A percentile compares a stretch with the other conserved stretches of the same genome.
phyloP scores from a whole-genome alignment of 2,329 filamentous ascomycete genomes.

The Fusarium sp. region DNA sequence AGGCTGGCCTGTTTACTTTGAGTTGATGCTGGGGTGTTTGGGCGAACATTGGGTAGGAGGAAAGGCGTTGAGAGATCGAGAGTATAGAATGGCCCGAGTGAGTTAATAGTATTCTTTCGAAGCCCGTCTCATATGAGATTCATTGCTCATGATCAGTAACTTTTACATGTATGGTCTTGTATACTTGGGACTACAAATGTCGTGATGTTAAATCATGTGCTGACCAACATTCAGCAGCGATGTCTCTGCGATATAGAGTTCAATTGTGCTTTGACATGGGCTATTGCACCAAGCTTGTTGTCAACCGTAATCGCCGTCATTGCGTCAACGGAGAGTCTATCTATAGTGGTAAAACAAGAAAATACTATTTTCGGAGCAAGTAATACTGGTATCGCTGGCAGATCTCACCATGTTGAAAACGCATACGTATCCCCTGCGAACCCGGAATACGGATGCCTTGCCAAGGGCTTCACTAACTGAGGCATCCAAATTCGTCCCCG shows the following conservation, averaged over 20 bases:
- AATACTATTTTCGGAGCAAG: neutral
- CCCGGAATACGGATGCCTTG: conserved; percentile 48
- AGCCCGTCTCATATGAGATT: too few relatives aligned
- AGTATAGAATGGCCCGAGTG: neutral
- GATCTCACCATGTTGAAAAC: conserved; percentile 4
- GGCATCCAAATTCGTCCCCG: conserved; percentile 34
- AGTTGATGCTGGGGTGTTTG: neutral
- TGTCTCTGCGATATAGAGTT: too few relatives aligned
- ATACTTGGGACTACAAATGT: too few relatives aligned
- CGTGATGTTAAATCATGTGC: too few relatives aligned
- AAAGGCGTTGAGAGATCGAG: too few relatives aligned
- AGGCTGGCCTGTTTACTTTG: neutral
- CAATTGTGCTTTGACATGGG: conserved; percentile 15
- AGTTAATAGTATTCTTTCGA: neutral
- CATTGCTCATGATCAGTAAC: too few relatives aligned
- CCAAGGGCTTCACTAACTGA: conserved; percentile 27
- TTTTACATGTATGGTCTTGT: too few relatives aligned
- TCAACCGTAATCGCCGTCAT: neutral
- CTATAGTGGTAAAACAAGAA: neutral
- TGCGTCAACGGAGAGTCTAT: neutral
- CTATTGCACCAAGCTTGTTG: conserved; percentile 12
- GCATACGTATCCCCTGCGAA: conserved; percentile 42
- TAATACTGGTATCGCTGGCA: neutral
- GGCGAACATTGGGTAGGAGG: neutral
- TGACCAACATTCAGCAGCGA: too few relatives aligned